phyloP scores from a whole-genome alignment of 169 alveolate species.

The Cryptosporidium andersoni region DNA sequence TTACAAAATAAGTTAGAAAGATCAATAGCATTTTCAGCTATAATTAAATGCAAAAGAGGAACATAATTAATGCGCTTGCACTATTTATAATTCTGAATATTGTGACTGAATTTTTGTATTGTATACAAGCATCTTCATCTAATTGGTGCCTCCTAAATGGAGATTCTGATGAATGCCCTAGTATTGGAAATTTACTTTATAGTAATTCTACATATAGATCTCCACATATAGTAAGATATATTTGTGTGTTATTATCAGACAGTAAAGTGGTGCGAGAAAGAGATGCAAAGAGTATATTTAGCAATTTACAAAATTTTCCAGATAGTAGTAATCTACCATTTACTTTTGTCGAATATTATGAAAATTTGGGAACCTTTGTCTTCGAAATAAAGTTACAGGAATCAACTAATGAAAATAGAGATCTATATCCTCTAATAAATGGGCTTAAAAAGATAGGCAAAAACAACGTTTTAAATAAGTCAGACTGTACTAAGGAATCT shows the following conservation, averaged over 20 bases:
- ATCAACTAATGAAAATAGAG: conserved; percentile 11
- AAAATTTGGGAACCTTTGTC: conserved; percentile 43
- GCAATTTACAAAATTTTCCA: conserved; percentile 14
- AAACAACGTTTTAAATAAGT: conserved; percentile 40
- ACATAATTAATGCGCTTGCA: too few relatives aligned
- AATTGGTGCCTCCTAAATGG: too few relatives aligned
- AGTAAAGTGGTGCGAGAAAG: conserved; percentile 15
- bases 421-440: conserved; percentile 14
- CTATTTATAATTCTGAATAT: too few relatives aligned
- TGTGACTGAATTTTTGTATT: too few relatives aligned
- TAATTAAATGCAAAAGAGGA: too few relatives aligned
- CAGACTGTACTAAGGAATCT: conserved; percentile 66
- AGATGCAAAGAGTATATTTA: conserved; percentile 43
- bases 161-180: too few relatives aligned
- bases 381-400: conserved; percentile 18
- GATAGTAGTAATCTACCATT: conserved; percentile 39
- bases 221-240: conserved; percentile 20
- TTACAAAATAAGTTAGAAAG: too few relatives aligned
- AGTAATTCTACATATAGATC: too few relatives aligned
- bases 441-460: conserved; percentile 18
- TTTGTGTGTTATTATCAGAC: conserved; percentile 53
- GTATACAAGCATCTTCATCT: too few relatives aligned
- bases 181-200: too few relatives aligned
- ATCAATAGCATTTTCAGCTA: too few relatives aligned
- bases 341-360: conserved; percentile 65